Conservation (phyloP, 2,329 filamentous ascomycete genomes). For the Arachnomyces sp. region DNA sequence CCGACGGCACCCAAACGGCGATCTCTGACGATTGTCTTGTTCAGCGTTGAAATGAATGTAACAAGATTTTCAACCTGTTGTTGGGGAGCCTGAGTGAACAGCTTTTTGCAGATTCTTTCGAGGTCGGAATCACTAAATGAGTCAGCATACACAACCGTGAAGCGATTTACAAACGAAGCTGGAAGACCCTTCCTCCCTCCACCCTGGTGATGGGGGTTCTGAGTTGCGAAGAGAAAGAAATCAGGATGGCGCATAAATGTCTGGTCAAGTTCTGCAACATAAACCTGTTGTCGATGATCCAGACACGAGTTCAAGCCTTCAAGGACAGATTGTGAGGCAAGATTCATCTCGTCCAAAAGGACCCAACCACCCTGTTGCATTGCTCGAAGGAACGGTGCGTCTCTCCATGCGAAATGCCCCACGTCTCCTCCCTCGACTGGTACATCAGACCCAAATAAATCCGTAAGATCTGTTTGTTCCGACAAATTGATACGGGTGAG, state of each 20-base stretch:
- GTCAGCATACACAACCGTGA: slow-evolving; percentile 95
- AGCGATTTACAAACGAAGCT: slow-evolving; percentile 93
- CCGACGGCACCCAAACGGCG: slow-evolving; percentile 48
- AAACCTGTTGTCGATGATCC: slow-evolving; percentile 91
- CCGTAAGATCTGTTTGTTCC: slow-evolving; percentile 95
- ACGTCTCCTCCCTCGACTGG: slow-evolving; percentile 87
- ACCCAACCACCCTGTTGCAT: slow-evolving; percentile 99
- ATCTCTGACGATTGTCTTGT: slow-evolving; percentile 57
- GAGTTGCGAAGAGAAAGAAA: slow-evolving; percentile 92
- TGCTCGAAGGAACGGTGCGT: slow-evolving; percentile 87
- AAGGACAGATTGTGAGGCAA: slow-evolving; percentile 91
- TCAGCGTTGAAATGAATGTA: slow-evolving; percentile 69
- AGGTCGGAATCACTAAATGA: slow-evolving; percentile 76
- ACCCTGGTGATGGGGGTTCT: slow-evolving; percentile 96
- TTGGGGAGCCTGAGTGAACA: slow-evolving; percentile 57
- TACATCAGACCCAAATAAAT: slow-evolving; percentile 93
- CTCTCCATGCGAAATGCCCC: slow-evolving; percentile 88
- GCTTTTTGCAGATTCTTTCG: slow-evolving; percentile 67
- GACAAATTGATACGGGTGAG: slow-evolving; percentile 94
- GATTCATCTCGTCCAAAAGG: slow-evolving; percentile 94
- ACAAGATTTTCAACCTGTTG: slow-evolving; percentile 61
- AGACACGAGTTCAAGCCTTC: slow-evolving; percentile 95
- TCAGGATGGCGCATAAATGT: slow-evolving; percentile 82
- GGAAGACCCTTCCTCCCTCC: slow-evolving; percentile 91
- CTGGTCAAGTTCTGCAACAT: slow-evolving; percentile 89